Conservation (phyloP, 2,329 filamentous ascomycete genomes). For the Xylariaceae sp. region DNA sequence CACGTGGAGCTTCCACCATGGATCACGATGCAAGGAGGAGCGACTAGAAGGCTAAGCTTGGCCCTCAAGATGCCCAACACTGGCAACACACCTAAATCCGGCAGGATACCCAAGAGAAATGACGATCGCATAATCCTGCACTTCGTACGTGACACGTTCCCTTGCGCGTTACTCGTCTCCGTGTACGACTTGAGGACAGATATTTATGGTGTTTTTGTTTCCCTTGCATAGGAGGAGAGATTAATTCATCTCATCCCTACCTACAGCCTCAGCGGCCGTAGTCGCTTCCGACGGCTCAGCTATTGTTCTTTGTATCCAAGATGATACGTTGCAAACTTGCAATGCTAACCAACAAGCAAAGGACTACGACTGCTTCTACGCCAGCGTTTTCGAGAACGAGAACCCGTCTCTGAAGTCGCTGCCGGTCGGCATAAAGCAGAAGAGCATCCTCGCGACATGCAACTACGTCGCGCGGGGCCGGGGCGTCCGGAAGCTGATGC, state of each 20-base stretch:
- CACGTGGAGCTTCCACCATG: constrained; percentile 16
- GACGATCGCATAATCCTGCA: constrained; percentile 71
- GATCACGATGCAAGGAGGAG: constrained; percentile 25
- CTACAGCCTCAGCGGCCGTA: no score
- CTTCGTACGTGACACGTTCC: constrained; percentile 54
- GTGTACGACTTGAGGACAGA: no score
- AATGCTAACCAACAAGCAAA: constrained; percentile 25
- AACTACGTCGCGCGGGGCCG: constrained; percentile 82
- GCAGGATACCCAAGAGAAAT: constrained; percentile 37
- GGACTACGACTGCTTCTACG: constrained; percentile 92
- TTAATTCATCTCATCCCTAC: no score
- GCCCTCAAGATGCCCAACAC: no score
- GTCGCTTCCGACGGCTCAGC: no score
- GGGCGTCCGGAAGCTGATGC: constrained; percentile 77
- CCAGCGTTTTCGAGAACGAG: constrained; percentile 79
- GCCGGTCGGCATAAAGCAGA: constrained; percentile 83
- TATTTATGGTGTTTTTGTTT: no score
- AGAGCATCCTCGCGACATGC: constrained; percentile 87
- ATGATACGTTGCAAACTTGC: no score
- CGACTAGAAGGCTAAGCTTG: constrained; percentile 4
- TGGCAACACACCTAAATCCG: constrained; percentile 16
- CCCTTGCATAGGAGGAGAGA: no score
- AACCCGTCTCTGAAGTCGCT: constrained; percentile 65
- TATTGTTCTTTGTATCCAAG: no score
- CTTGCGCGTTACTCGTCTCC: background rate